Evolutionary conservation across 1,284 basidiomycete species (phyloP).

Genomic region (Trametes versicolor): DNA sequence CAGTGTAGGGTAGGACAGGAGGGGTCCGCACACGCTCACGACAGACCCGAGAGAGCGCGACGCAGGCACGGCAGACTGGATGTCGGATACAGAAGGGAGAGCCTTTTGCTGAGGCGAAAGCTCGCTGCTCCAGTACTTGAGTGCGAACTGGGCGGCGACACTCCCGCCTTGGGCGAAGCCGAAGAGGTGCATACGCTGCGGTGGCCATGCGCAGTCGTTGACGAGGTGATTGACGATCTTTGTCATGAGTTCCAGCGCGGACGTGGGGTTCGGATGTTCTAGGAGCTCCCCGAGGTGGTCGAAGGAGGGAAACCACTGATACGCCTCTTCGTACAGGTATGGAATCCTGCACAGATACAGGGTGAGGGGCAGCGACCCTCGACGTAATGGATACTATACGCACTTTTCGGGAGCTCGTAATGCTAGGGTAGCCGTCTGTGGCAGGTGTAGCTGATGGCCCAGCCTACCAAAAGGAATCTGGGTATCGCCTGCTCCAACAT

Average conservation of each 20-base stretch:
- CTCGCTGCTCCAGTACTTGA: conserved; percentile 59
- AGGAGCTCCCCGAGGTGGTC: conserved; percentile 81
- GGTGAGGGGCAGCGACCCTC: not conserved
- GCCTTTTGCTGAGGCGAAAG: conserved; percentile 43
- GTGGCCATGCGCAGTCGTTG: conserved; percentile 70
- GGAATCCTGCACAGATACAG: conserved; percentile 65
- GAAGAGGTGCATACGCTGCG: conserved; percentile 81
- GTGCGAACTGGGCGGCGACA: conserved; percentile 75
- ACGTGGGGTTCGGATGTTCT: conserved; percentile 74
- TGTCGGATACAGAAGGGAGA: conserved; percentile 18
- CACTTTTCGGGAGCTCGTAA: conserved; percentile 83
- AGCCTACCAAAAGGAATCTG: conserved; percentile 81
- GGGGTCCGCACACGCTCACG: conserved; percentile 73
- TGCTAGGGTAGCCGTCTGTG: conserved; percentile 87
- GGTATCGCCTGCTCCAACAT: conserved; percentile 73
- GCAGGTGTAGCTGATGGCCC: conserved; percentile 79
- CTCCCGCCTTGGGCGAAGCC: conserved; percentile 93
- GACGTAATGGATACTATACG: not conserved
- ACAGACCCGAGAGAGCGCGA: conserved; percentile 66
- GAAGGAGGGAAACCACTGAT: conserved; percentile 91
- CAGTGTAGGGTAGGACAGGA: conserved; percentile 80
- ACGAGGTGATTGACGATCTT: conserved; percentile 67
- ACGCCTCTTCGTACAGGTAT: conserved; percentile 81
- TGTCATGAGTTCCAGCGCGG: conserved; percentile 65
- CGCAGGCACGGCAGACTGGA: conserved; percentile 13